phyloP scores from a whole-genome alignment of 371 early-diverging fungal genomes.

The Smittium mucronatum region DNA sequence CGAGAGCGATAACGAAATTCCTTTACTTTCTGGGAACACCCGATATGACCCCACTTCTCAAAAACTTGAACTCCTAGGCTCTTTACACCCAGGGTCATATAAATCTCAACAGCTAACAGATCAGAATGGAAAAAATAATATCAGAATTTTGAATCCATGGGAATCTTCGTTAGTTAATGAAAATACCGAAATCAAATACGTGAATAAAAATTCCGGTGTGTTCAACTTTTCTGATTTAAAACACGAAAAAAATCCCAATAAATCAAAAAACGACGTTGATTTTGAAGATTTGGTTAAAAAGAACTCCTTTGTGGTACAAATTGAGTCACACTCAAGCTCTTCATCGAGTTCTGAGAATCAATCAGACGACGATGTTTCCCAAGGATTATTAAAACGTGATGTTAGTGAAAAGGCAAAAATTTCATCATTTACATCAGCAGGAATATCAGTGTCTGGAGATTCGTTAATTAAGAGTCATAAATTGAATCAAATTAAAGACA shows the following conservation, averaged over 20 bases:
- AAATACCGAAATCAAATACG: too few species aligned
- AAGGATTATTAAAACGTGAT: too few species aligned
- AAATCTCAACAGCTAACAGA: neutral
- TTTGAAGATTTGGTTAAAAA: neutral
- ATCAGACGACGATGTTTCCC: too few species aligned
- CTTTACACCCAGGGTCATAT: neutral
- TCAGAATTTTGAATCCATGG: too few species aligned
- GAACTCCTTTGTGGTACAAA: neutral
- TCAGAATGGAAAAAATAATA: too few species aligned
- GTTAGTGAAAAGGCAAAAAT: too few species aligned
- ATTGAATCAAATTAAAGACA: too few species aligned
- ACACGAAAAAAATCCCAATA: neutral
- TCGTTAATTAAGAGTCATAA: too few species aligned
- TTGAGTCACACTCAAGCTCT: neutral
- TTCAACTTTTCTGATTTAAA: neutral
- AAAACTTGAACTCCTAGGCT: neutral
- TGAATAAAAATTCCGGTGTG: neutral
- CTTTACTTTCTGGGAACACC: neutral
- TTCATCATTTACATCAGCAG: too few species aligned
- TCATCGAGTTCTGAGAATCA: neutral
- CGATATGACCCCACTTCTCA: too few species aligned
- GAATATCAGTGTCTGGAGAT: too few species aligned
- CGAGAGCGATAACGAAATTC: neutral
- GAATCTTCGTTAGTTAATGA: too few species aligned
- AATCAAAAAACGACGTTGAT: neutral